Percentiles rank a stretch among this genome's conserved stretches.
These are phyloP conservation scores for Neurospora cerealis DNA, from an alignment of 495 filamentous ascomycete species.

Conservation along the genomic window DNA sequence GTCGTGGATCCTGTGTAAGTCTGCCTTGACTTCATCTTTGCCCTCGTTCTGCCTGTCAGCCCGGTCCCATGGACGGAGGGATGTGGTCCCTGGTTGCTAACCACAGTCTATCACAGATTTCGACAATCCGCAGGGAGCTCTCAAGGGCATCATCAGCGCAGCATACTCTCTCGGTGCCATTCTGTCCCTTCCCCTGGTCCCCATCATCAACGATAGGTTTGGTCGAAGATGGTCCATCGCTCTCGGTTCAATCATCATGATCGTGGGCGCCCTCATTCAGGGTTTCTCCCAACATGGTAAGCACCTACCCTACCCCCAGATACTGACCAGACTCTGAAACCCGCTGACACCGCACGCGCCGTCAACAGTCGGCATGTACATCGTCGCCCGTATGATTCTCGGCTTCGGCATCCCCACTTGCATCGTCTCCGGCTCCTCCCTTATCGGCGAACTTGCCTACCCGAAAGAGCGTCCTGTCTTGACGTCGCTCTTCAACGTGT, in stretches of 20 bases:
- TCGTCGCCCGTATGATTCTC: slow-evolving; percentile 54
- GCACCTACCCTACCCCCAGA: not conserved
- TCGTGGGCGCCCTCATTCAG: slow-evolving; percentile 46
- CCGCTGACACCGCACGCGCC: not conserved
- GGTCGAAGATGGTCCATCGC: slow-evolving; percentile 49
- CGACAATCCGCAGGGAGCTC: slow-evolving; percentile 24
- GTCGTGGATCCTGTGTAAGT: slow-evolving; percentile 43
- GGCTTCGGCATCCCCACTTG: slow-evolving; percentile 57
- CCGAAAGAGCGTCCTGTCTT: slow-evolving; percentile 57
- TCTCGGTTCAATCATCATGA: slow-evolving; percentile 47
- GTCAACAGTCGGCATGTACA: slow-evolving; percentile 46
- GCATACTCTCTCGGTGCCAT: slow-evolving; percentile 48
- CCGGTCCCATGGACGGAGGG: not conserved
- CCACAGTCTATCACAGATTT: slow-evolving; percentile 17
- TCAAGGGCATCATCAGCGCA: slow-evolving; percentile 36
- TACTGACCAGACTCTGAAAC: not conserved
- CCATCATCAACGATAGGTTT: slow-evolving; percentile 47
- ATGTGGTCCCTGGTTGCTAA: not conserved
- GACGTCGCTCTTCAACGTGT: slow-evolving; percentile 58
- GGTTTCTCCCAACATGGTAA: slow-evolving; percentile 32
- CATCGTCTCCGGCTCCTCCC: slow-evolving; percentile 52
- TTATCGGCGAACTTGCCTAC: slow-evolving; percentile 57
- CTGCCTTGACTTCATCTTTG: not conserved
- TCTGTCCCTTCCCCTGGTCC: slow-evolving; percentile 47
- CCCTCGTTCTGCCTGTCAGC: not conserved